These are phyloP conservation scores for Sphaerobolus stellatus DNA, from an alignment of 1,284 basidiomycete genomes.

Conservation along the genomic window DNA sequence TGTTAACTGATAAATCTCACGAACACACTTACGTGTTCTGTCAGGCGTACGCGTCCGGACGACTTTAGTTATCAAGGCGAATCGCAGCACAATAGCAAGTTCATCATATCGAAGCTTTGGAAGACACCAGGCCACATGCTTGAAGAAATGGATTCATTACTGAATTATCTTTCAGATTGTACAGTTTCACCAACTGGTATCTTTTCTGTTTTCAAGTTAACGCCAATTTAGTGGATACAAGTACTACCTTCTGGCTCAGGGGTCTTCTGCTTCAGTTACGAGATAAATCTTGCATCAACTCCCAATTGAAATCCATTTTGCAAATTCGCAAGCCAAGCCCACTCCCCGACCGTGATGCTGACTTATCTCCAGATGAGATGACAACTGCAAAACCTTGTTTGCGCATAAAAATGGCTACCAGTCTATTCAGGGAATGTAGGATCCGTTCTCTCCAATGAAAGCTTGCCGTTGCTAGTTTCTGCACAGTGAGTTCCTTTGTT, in stretches of 20 bases:
- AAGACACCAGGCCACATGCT: slow-evolving; percentile 27
- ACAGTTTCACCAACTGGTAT: background rate
- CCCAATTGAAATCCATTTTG: too few relatives aligned
- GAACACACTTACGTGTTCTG: background rate
- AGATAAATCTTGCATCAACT: slow-evolving; percentile 38
- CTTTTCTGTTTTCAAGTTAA: too few relatives aligned
- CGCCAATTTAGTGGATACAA: too few relatives aligned
- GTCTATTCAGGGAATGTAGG: slow-evolving; percentile 61
- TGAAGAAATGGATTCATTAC: slow-evolving; percentile 20
- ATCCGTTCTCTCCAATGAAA: slow-evolving; percentile 54
- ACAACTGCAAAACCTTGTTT: too few relatives aligned
- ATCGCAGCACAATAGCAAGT: slow-evolving; percentile 60
- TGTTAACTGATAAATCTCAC: background rate
- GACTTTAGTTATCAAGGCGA: slow-evolving; percentile 80
- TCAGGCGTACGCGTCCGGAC: slow-evolving; percentile 55
- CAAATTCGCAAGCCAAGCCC: too few relatives aligned
- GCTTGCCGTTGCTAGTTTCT: slow-evolving; percentile 58
- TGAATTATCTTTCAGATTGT: background rate
- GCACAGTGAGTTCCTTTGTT: slow-evolving; percentile 51
- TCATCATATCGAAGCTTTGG: slow-evolving; percentile 60
- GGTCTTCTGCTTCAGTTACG: slow-evolving; percentile 10
- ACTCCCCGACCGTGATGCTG: too few relatives aligned
- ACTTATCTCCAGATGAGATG: too few relatives aligned
- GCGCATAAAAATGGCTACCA: slow-evolving; percentile 47
- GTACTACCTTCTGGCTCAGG: background rate